Conservation (phyloP, 164 flowering plant species). For the Tetracentron sinense region DNA sequence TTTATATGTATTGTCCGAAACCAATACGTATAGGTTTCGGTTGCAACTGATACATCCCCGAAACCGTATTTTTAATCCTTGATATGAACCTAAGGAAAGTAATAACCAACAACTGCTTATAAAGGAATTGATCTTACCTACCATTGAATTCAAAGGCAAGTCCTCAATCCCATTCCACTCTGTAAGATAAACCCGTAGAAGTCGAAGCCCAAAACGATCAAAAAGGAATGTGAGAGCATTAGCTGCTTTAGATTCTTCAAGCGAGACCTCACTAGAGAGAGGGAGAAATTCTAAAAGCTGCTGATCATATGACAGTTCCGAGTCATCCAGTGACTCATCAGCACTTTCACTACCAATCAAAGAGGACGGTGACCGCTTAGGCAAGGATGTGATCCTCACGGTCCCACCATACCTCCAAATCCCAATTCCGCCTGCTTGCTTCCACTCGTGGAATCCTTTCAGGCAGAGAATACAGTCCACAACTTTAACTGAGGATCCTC, state of each 20-base stretch:
- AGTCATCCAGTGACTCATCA: constrained; percentile 59
- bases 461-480: constrained; percentile 87
- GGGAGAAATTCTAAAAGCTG: constrained; percentile 57
- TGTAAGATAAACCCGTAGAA: constrained; percentile 52
- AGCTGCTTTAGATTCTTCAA: constrained; percentile 55
- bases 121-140: constrained; percentile 55
- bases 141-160: constrained; percentile 72
- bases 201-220: constrained; percentile 63
- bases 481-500: constrained; percentile 72
- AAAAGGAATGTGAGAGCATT: constrained; percentile 53
- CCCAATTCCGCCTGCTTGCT: constrained; percentile 80
- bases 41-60: too few relatives aligned
- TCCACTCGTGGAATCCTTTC: constrained; percentile 91
- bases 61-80: too few relatives aligned
- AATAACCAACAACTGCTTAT: background rate
- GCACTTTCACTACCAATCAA: constrained; percentile 48
- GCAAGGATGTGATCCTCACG: constrained; percentile 54
- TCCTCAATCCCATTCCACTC: constrained; percentile 50
- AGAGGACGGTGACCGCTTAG: constrained; percentile 46
- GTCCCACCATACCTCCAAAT: constrained; percentile 89
- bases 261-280: constrained; percentile 46
- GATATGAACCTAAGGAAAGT: background rate
- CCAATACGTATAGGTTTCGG: too few relatives aligned
- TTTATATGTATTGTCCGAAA: too few relatives aligned
- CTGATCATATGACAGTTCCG: constrained; percentile 49